Percentiles rank a stretch among this genome's conserved stretches.
Conservation (phyloP, 106 monocot species). For the Phalaenopsis equestris region DNA sequence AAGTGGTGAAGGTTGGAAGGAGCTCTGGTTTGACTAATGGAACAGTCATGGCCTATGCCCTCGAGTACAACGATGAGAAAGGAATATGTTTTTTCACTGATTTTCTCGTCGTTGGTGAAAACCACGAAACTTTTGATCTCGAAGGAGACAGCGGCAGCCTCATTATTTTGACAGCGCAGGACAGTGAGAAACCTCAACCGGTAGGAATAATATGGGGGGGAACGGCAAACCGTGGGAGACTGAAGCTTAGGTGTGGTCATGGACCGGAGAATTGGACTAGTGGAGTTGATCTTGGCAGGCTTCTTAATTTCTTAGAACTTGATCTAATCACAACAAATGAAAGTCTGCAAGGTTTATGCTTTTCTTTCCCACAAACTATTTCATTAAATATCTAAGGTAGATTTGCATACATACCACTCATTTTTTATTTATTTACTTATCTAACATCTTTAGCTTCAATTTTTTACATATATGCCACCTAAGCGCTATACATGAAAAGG, state of each 20-base stretch:
- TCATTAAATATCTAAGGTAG: neutral
- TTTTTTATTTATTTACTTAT: too few species aligned
- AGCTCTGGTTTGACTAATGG: slow-evolving; percentile 85
- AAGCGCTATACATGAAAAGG: too few species aligned
- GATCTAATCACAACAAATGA: slow-evolving; percentile 75
- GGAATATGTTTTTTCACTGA: slow-evolving; percentile 90
- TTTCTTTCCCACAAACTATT: neutral
- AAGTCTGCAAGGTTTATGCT: slow-evolving; percentile 59
- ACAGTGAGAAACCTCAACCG: slow-evolving; percentile 56
- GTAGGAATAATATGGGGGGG: slow-evolving; percentile 95
- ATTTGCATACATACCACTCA: too few species aligned
- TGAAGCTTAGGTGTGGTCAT: slow-evolving; percentile 69
- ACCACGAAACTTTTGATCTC: slow-evolving; percentile 87
- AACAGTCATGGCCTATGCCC: slow-evolving; percentile 79
- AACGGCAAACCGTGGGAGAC: slow-evolving; percentile 75
- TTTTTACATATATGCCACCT: too few species aligned
- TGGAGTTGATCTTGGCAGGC: slow-evolving; percentile 85
- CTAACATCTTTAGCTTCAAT: too few species aligned
- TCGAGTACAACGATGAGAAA: slow-evolving; percentile 91
- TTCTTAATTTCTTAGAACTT: slow-evolving; percentile 86
- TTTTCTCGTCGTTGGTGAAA: slow-evolving; percentile 85
- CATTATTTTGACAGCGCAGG: slow-evolving; percentile 56
- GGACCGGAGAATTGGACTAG: slow-evolving; percentile 95
- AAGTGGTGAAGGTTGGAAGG: slow-evolving; percentile 83
- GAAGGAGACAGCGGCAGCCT: slow-evolving; percentile 96